Base-by-base conservation (phyloP, 2,329 filamentous ascomycete genomes). In the Hyphodiscus sp. region DNA sequence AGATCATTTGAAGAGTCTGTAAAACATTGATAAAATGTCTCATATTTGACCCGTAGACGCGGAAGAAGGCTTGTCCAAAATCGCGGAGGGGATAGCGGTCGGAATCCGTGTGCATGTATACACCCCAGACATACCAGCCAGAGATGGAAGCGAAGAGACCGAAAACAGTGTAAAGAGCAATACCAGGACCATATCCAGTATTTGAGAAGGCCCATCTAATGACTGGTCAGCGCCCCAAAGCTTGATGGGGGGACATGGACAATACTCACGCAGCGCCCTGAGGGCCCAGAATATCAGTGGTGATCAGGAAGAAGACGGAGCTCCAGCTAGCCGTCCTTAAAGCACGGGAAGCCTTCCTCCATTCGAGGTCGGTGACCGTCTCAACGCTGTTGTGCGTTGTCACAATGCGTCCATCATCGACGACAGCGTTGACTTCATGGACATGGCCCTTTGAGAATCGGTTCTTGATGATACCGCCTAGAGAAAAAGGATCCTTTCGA, bases 21-120 rank as follows among this genome's bases (percentile, higher is more conserved):
- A 75, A 63, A 49, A 75, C 53, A 60, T 79, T 79, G 67, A 77
- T 69, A 7, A 73, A 50, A 58, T 78, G 69, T 19, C 76, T 72
- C 20, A 71, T 66, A 47, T 58, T 64, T 10, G 66, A 63, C 8
- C 77, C 77, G 54, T 68, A 77, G 45, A 73, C 65, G 23, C 76
- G 73, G 65, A 73, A 78, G 45, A 71, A 74, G 1, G 77, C 61
- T 61, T 62, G 52, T n/a, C 58, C 58, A 33, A 56, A 62, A 52
- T 55, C 53, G 20, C 53, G 55, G 33, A 61, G 53, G 13, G 57
- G 58, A 44, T 60, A 49, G n/a, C 52, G 51, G 50, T 61, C 50
- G 20, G 59, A 62, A 44, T 61, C 60, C 47, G 41, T 59, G 38
- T 55, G 53, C 56, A 60, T 58, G 47, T 58, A 60, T 20, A 61